A percentile compares a stretch with the other conserved stretches of the same genome.
Conservation (phyloP, 1,284 basidiomycete species). For the Mixia osmundae region DNA sequence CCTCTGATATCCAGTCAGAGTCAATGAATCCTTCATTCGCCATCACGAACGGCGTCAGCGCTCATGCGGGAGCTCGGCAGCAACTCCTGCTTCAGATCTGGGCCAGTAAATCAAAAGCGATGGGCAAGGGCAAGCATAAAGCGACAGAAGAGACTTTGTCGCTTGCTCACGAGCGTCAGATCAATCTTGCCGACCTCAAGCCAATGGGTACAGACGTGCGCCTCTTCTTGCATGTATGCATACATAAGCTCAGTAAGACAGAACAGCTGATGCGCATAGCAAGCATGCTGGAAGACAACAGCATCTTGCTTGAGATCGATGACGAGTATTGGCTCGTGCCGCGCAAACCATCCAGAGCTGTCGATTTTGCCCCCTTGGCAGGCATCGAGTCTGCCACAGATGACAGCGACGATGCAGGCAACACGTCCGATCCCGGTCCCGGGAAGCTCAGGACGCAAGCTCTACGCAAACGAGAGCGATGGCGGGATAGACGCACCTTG, state of each 20-base stretch:
- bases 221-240: background rate
- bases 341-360: background rate
- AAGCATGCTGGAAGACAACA: background rate
- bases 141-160: background rate
- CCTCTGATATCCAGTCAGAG: too few relatives aligned
- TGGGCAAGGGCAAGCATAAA: background rate
- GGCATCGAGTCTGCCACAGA: background rate
- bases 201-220: background rate
- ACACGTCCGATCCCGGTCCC: slow-evolving; percentile 9
- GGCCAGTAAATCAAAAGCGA: too few relatives aligned
- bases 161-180: background rate
- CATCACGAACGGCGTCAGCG: too few relatives aligned
- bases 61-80: too few relatives aligned
- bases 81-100: too few relatives aligned
- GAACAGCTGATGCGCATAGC: background rate
- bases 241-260: background rate
- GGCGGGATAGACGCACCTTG: slow-evolving; percentile 7
- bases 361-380: background rate
- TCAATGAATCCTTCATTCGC: too few relatives aligned
- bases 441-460: slow-evolving; percentile 14
- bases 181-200: background rate
- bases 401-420: slow-evolving; percentile 4
- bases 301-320: background rate
- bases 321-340: slow-evolving; percentile 1
- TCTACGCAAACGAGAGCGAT: background rate